Evolutionary conservation across 164 flowering plant species (phyloP), one percentile per base, ranked within the genome.

Genomic region (Tinospora cordifolia): DNA sequence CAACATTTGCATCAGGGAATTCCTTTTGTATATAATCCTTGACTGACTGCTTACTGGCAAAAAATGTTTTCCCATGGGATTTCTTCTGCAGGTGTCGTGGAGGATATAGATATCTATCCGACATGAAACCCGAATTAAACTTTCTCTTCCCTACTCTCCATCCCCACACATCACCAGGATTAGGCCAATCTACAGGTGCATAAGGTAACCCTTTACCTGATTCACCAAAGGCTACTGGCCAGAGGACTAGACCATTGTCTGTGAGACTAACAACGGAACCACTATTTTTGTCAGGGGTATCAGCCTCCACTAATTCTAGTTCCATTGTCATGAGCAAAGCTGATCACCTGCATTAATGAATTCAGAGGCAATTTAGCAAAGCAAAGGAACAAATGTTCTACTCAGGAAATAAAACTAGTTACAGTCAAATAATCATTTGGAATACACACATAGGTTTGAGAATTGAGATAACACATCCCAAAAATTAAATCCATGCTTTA

Each of bases 151-250:
- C 97, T n/a, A 86, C 94, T 77, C 72, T 88, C 97, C 97, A 93
- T 7, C 71, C 57, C 96, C 97, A 93, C 1, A 8, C 78, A 78
- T 93, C 97, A 66, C 98, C 98, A 1, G 79, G 85, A 39, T 75
- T 76, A 19, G 97, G 98, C 87, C 87, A 93, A 79, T 90, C 75
- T 46, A 65, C 71, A 25, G 98, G 98, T 57, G 98, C 98, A 83
- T 88, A 91, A 4, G 97, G 97, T 47, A 88, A 72, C 62, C 97
- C 98, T 74, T 76, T 83, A 47, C 97, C 97, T 3, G 76, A 66
- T 26, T 72, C 79, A 24, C 81, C 71, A 8, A 74, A 79, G 11
- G 74, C 62, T 46, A 92, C 93, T 19, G 86, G 82, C 57, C 51
- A 63, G 17, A 85, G 83, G 63, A 24, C 38, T 47, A 75, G 8